These are phyloP conservation scores for Linnemannia schmuckeri DNA, from an alignment of 192 early-diverging fungal genomes.

Conservation along the genomic window DNA sequence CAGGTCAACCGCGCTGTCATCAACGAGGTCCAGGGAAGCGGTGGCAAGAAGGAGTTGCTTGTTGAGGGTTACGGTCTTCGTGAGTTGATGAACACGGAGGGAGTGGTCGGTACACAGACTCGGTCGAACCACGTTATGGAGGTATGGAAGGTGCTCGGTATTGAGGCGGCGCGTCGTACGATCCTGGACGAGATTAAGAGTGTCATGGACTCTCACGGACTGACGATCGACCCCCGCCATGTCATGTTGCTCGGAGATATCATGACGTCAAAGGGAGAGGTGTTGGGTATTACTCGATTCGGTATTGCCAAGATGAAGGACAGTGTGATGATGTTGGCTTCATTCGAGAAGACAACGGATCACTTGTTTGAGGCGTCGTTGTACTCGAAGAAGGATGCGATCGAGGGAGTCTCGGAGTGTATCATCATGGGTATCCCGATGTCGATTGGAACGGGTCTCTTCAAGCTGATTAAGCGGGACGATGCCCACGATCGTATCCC, in stretches of 20 bases:
- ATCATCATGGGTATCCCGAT: conserved; percentile 99
- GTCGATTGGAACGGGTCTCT: conserved; percentile 96
- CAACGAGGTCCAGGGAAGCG: conserved; percentile 69
- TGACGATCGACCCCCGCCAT: conserved; percentile 96
- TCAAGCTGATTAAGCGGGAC: conserved; percentile 88
- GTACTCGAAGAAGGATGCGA: conserved; percentile 93
- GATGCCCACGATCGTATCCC: conserved; percentile 66
- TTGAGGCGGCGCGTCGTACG: conserved; percentile 93
- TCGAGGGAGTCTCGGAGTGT: conserved; percentile 97
- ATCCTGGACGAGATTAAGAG: conserved; percentile 92
- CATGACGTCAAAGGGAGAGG: conserved; percentile 99
- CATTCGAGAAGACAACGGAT: conserved; percentile 99
- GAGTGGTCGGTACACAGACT: conserved; percentile 83
- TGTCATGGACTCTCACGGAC: conserved; percentile 90
- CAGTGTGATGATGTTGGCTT: conserved; percentile 98
- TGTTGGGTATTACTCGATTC: conserved; percentile 97
- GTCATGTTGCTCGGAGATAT: conserved; percentile 97
- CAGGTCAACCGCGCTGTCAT: conserved; percentile 91
- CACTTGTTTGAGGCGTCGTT: conserved; percentile 98
- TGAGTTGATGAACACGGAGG: conserved; percentile 96
- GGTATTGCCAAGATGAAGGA: conserved; percentile 99
- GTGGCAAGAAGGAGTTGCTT: conserved; percentile 74
- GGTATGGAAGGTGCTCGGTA: conserved; percentile 89
- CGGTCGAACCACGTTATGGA: conserved; percentile 96
- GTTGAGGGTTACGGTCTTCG: conserved; percentile 95